Conservation (phyloP, 257 asterid species). For the Lycium barbarum region DNA sequence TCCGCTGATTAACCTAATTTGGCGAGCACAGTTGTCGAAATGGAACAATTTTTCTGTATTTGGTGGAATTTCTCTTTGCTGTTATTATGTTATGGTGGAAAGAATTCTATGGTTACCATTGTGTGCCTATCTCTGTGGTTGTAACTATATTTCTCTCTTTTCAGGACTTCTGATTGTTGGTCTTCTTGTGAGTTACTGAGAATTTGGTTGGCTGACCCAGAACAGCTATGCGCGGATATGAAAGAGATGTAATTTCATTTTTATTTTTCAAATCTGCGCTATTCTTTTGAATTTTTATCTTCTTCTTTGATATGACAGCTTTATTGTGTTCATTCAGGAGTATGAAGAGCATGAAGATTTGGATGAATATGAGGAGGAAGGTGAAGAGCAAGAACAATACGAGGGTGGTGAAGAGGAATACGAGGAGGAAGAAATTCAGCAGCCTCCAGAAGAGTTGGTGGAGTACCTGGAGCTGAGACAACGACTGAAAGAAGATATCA, state of each 20-base stretch:
- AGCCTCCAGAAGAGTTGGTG: constrained; percentile 73
- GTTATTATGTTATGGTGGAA: background rate
- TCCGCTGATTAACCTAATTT: constrained; percentile 15
- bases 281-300: background rate
- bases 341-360: constrained; percentile 47
- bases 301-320: background rate
- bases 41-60: background rate
- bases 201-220: constrained; percentile 19
- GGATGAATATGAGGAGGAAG: constrained; percentile 76
- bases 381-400: constrained; percentile 52
- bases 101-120: background rate
- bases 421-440: constrained; percentile 58
- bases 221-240: constrained; percentile 55
- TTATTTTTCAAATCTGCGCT: background rate
- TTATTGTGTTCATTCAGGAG: constrained; percentile 50
- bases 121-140: background rate
- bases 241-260: constrained; percentile 42
- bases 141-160: constrained; percentile 14
- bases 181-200: background rate
- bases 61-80: background rate
- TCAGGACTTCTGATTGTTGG: constrained; percentile 18
- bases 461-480: constrained; percentile 77
- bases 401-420: constrained; percentile 47
- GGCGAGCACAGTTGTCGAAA: background rate
- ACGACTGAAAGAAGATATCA: constrained; percentile 60